Percentiles rank a stretch among this genome's conserved stretches.
Evolutionary conservation across 805 yeast species (phyloP).

Genomic region (Myxozyma neglecta): DNA sequence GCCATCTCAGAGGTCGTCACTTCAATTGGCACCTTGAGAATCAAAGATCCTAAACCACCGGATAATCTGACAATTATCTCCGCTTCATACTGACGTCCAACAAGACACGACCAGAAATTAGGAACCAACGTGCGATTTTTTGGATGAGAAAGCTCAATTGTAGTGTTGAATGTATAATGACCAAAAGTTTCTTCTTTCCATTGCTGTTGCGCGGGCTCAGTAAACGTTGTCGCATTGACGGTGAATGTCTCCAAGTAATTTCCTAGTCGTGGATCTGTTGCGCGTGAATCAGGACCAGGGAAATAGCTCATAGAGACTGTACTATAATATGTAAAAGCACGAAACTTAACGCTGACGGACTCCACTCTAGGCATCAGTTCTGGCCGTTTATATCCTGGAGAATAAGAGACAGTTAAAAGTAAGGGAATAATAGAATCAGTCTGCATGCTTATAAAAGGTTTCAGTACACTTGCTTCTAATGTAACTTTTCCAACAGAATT

Average conservation of each 20-base stretch:
- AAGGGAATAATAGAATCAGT: slow-evolving; percentile 9
- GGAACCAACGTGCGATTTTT: slow-evolving; percentile 13
- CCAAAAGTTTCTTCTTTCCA: slow-evolving; percentile 13
- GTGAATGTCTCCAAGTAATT: slow-evolving; percentile 9
- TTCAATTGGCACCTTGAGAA: slow-evolving; percentile 19
- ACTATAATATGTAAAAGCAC: slow-evolving; percentile 14
- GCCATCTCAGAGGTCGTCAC: slow-evolving; percentile 17
- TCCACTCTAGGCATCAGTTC: slow-evolving; percentile 15
- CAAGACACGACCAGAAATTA: slow-evolving; percentile 23
- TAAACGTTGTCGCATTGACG: slow-evolving; percentile 4
- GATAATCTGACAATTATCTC: slow-evolving; percentile 19
- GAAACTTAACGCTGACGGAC: slow-evolving; percentile 13
- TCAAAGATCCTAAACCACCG: not conserved
- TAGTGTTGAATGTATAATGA: slow-evolving; percentile 9
- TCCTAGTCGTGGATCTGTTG: slow-evolving; percentile 17
- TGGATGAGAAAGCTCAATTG: slow-evolving; percentile 12
- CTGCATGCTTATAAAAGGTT: slow-evolving; percentile 14
- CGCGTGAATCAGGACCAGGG: slow-evolving; percentile 20
- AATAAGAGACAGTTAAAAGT: slow-evolving; percentile 11
- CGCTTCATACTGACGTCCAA: slow-evolving; percentile 26
- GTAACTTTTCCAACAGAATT: slow-evolving; percentile 4
- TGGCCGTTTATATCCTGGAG: not conserved
- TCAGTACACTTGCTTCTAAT: slow-evolving; percentile 16
- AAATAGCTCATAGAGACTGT: slow-evolving; percentile 14
- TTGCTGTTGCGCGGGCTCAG: not conserved